phyloP scores from a whole-genome alignment of 768 basidiomycete genomes.

The Nidularia sp. region DNA sequence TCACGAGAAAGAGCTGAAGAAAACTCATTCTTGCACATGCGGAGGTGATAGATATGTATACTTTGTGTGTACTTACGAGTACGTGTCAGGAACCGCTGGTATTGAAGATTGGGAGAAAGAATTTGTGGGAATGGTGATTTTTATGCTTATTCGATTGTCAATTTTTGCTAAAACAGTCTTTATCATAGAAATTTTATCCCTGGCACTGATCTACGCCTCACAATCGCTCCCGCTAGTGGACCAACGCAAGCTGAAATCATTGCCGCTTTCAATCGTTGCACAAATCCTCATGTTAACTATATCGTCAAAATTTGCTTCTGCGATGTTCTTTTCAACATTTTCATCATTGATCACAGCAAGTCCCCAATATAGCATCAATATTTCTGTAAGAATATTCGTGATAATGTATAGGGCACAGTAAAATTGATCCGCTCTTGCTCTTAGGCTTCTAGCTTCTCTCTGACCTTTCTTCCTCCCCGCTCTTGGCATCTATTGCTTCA shows the following conservation, averaged over 20 bases:
- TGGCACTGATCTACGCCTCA: slow-evolving; percentile 54
- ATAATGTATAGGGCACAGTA: neutral
- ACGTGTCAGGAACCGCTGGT: slow-evolving; percentile 17
- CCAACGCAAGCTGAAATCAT: slow-evolving; percentile 48
- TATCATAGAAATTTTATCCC: slow-evolving; percentile 35
- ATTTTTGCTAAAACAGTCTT: slow-evolving; percentile 1
- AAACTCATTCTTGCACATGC: slow-evolving; percentile 68
- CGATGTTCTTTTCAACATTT: slow-evolving; percentile 46
- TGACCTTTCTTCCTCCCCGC: slow-evolving; percentile 29
- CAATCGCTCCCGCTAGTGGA: slow-evolving; percentile 57
- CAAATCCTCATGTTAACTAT: slow-evolving; percentile 32
- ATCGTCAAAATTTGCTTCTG: slow-evolving; percentile 41
- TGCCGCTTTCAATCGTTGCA: slow-evolving; percentile 47
- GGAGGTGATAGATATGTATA: slow-evolving; percentile 70
- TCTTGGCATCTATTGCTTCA: slow-evolving; percentile 25
- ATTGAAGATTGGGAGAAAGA: slow-evolving; percentile 62
- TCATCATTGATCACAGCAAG: slow-evolving; percentile 23
- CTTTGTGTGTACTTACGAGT: slow-evolving; percentile 17
- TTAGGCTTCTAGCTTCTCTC: slow-evolving; percentile 25
- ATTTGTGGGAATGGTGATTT: slow-evolving; percentile 44
- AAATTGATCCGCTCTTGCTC: neutral
- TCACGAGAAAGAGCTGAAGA: slow-evolving; percentile 49
- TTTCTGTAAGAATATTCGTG: slow-evolving; percentile 19
- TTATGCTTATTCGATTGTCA: neutral
- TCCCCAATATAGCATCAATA: slow-evolving; percentile 18